Base-by-base conservation (phyloP, 2,329 filamentous ascomycete species). In the Cladobotryum protrusum region DNA sequence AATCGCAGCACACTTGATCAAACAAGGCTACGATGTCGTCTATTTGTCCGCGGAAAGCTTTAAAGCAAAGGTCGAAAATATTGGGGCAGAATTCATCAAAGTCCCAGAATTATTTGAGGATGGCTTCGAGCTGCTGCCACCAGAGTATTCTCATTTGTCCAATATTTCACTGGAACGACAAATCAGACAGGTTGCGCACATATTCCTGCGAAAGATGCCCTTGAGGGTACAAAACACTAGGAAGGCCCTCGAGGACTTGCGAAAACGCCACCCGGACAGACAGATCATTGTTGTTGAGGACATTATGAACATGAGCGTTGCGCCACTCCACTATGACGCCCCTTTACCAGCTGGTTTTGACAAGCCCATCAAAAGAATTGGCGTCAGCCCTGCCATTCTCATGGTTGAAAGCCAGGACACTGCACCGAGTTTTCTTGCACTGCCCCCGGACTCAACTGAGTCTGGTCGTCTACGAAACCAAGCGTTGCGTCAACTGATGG, bases 1-100 rank as follows among this genome's bases (percentile, higher is more conserved):
- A n/a, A 59, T 72, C 11, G 64, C 67, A 3, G 53, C 55, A 1
- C 55, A 57, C 13, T 54, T 71, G 5, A 57, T 67, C 3, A 51
- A 58, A n/a, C 55, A 61, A 5, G 68, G 67, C 3, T 71, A 72
- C 52, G 61, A 69, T 4, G 61, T 72, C 2, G 66, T 63, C 0
- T 69, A 72, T 51, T 61, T 72, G 3, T 60, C 62, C 1, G 61
- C 63, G 3, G 53, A 53, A 0, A 47, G 54, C 1, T 69, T 66
- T 52, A 52, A 62, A 17, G 52, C 59, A 3, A 56, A 57, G 9
- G 58, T 71, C 18, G 55, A 62, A 46, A 59, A 59, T 12, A 59
- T 65, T 11, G 70, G 70, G 13, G 67, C 67, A 15, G 61, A 59
- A 4, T 71, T 64, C 48, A 54, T 63, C 8, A 47, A 54, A 5